Percentiles rank a stretch among this genome's conserved stretches.
These are phyloP conservation scores for Blumeriella jaapii DNA, from an alignment of 2,329 filamentous ascomycete genomes.

Conservation along the genomic window DNA sequence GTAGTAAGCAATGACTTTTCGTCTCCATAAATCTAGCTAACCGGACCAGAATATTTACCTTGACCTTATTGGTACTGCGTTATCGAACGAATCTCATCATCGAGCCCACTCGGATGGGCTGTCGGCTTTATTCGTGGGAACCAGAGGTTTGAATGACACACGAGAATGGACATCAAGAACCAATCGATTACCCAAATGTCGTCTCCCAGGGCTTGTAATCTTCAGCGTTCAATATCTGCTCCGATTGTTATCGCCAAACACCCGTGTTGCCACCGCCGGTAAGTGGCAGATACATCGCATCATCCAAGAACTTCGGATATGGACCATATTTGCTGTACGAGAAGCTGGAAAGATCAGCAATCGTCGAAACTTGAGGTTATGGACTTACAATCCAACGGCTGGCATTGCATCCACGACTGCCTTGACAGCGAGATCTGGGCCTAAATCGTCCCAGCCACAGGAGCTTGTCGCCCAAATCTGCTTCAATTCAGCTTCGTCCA, in stretches of 20 bases:
- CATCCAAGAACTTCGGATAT: conserved; percentile 35
- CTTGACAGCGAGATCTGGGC: conserved; percentile 39
- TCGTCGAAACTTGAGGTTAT: conserved; percentile 1
- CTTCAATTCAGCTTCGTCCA: not conserved
- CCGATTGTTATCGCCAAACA: conserved; percentile 36
- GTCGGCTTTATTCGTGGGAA: not conserved
- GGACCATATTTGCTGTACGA: conserved; percentile 17
- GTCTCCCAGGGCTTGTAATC: conserved; percentile 37
- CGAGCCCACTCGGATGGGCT: not conserved
- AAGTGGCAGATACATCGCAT: conserved; percentile 35
- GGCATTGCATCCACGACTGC: conserved; percentile 38
- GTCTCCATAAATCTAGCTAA: not conserved
- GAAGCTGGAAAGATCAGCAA: conserved; percentile 8
- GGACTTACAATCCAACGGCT: conserved; percentile 39
- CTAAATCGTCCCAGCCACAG: conserved; percentile 40
- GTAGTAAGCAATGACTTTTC: conserved; percentile 9
- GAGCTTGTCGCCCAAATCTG: conserved; percentile 44
- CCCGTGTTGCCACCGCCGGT: conserved; percentile 46
- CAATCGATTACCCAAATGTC: conserved; percentile 17
- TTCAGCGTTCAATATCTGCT: conserved; percentile 33
- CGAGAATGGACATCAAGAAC: conserved; percentile 6
- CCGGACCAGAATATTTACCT: conserved; percentile 10
- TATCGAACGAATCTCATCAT: conserved; percentile 4
- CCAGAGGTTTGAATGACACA: not conserved
- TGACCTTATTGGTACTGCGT: conserved; percentile 7